Evolutionary conservation across 1,284 basidiomycete genomes (phyloP), one percentile per base, ranked within the genome.

Genomic region (Pseudozyma flocculosa): DNA sequence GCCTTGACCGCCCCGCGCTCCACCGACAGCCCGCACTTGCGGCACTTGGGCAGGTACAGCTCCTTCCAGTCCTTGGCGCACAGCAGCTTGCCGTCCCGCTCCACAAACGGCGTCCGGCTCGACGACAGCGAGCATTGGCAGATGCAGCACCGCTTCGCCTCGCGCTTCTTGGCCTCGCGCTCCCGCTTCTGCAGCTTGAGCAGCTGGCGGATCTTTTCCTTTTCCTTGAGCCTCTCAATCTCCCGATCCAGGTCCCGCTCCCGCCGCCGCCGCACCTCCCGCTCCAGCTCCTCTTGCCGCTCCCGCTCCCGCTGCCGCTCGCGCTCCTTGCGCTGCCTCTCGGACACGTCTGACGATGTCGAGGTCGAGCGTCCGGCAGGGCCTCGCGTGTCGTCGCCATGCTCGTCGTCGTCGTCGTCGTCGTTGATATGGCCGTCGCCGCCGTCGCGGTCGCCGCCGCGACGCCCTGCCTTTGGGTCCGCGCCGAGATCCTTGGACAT

Each of bases 41-140:
- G 55, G 34, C 70, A 72, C 46, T 72, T 72, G 30, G 68, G 64
- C 37, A 72, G 50, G 42, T 70, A 72, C 5, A 70, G 58, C 44
- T 70, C 63, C 37, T 62, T 62, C 61, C 63, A 72, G 37, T 72
- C 70, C 21, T 58, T 62, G 15, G 61, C 61, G 43, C 70, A 72
- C 4, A 72, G 53, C 18, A 54, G 40, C 40, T 68, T 65, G 39
- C 68, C 70, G 26, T 72, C 70, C 9, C 61, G 50, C 51, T 72
- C 70, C 4, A 72, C 68, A 22, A 63, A 68, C 3, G 61, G 57
- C 17, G 61, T 69, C 13, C 54, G 53, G 39, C 50, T 61, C 36
- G 63, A 63, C 15, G 60, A 50, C 11, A 72, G 45, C n/a, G 63
- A 61, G 47, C 64, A 64, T 21, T 58, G 43, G 57, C 70, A 72